Percentiles rank a stretch among this genome's conserved stretches.
Evolutionary conservation across 495 filamentous ascomycete species (phyloP).

Genomic region (Aspergillus incahuasiensis): DNA sequence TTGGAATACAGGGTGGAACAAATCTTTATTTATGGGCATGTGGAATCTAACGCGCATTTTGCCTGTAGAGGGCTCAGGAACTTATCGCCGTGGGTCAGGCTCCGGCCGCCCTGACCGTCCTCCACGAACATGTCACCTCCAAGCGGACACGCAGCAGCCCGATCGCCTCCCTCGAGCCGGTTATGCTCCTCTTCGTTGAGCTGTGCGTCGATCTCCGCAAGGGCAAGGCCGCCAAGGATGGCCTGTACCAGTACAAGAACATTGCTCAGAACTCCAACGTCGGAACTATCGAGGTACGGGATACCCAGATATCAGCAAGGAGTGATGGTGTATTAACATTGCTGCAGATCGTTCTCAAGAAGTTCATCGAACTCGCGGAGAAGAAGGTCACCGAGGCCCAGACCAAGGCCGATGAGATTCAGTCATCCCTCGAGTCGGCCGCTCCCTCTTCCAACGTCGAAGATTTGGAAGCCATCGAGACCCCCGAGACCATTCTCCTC

Average conservation of each 20-base stretch:
- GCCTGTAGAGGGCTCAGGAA: conserved; percentile 76
- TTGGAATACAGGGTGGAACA: not conserved
- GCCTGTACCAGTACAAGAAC: conserved; percentile 99
- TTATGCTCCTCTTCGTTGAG: conserved; percentile 97
- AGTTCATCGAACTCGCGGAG: conserved; percentile 95
- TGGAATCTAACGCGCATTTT: conserved; percentile 1
- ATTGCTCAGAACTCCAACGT: conserved; percentile 99
- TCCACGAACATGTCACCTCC: conserved; percentile 98
- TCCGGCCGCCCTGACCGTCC: conserved; percentile 82
- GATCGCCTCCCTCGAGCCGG: conserved; percentile 93
- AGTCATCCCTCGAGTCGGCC: conserved; percentile 73
- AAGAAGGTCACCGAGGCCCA: conserved; percentile 95
- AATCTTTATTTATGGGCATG: not conserved
- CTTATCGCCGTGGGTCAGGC: conserved; percentile 95
- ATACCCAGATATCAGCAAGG: not conserved
- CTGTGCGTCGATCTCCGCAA: conserved; percentile 94
- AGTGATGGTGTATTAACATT: not conserved
- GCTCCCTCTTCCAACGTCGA: conserved; percentile 74
- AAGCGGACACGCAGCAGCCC: conserved; percentile 96
- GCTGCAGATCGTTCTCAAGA: conserved; percentile 80
- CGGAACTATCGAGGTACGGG: conserved; percentile 82
- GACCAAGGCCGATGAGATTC: conserved; percentile 90
- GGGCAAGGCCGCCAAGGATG: conserved; percentile 97
- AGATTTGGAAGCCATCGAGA: conserved; percentile 94
- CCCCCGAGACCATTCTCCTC: conserved; percentile 94